A percentile compares a stretch with the other conserved stretches of the same genome.
Evolutionary conservation across 2,329 filamentous ascomycete genomes (phyloP).

Genomic region (Aspergillus sp.): DNA sequence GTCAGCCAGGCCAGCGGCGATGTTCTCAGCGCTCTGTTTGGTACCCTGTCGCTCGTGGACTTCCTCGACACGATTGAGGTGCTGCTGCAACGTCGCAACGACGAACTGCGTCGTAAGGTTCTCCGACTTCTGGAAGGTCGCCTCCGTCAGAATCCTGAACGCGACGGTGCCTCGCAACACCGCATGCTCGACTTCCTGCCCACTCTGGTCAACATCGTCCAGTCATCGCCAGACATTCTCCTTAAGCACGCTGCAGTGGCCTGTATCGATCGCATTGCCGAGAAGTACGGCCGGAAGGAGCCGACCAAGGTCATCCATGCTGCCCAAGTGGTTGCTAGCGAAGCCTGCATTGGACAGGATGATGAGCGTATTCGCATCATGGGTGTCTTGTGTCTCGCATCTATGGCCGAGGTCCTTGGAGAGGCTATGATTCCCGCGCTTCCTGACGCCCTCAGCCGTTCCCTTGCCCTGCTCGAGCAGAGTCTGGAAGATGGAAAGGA

Average conservation of each 20-base stretch:
- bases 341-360: constrained; percentile 72
- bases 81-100: constrained; percentile 73
- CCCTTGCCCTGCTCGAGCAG: constrained; percentile 69
- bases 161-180: constrained; percentile 67
- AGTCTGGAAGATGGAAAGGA: constrained; percentile 59
- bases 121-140: constrained; percentile 78
- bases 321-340: constrained; percentile 73
- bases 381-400: constrained; percentile 85
- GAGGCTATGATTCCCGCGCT: constrained; percentile 84
- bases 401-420: constrained; percentile 82
- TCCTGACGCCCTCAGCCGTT: constrained; percentile 71
- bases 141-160: constrained; percentile 71
- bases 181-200: constrained; percentile 78
- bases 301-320: constrained; percentile 73
- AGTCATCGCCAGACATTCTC: constrained; percentile 68
- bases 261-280: constrained; percentile 88
- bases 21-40: constrained; percentile 76
- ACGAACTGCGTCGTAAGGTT: constrained; percentile 76
- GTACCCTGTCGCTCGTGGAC: constrained; percentile 80
- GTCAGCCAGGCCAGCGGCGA: constrained; percentile 57
- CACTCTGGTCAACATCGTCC: constrained; percentile 74
- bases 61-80: constrained; percentile 86
- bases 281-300: constrained; percentile 94
- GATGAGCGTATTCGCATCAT: constrained; percentile 75
- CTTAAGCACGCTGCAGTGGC: constrained; percentile 84